Base-by-base conservation (phyloP, 495 filamentous ascomycete species). In the Penicillium longicatenatum region DNA sequence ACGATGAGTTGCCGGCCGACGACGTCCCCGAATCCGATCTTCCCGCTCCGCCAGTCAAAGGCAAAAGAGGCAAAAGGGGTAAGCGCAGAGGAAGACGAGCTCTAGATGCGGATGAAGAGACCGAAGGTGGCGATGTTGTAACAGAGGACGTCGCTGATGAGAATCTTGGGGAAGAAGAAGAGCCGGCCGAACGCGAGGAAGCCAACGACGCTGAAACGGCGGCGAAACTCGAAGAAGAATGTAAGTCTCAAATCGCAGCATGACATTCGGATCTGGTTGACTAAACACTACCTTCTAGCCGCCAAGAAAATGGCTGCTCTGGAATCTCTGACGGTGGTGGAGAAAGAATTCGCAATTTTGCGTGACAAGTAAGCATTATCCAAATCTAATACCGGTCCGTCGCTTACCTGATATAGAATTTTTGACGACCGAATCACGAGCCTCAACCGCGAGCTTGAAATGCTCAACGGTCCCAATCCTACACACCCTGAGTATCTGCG, bases 401-500 rank as follows among this genome's bases (percentile, higher is more conserved):
- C 41, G 29, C 55, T 54, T 30, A 48, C 20, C 11, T 39, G 14
- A 45, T 43, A 42, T 62, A 97, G 91, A 57, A 84, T 97, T 26
- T 93, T 89, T 69, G 89, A 95, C 60, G 93, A 97, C 67, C 84
- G 89, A 58, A 80, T 98, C 39, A 86, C 87, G 11, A 84, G 89
- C 63, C 75, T 93, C 44, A 88, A 93, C 60, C 80, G 84, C 58
- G 93, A 98, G 82, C 84, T 97, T 56, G 86, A 88, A 26, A 86
- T 94, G 82, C 82, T 98, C 30, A 82, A 79, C 54, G 81, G 86
- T 51, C 84, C 90, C 1, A 86, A 86, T 51, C 88, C 87, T 24
- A 89, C 84, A n/a, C 94, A 98, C 71, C 89, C 91, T 30, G 93
- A 96, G 68, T 90, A 90, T 57, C 77, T 95, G 46, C 88, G 88